A percentile compares a stretch with the other conserved stretches of the same genome.
phyloP scores from a whole-genome alignment of 345 rosid genomes.

The Lumnitzera littorea region DNA sequence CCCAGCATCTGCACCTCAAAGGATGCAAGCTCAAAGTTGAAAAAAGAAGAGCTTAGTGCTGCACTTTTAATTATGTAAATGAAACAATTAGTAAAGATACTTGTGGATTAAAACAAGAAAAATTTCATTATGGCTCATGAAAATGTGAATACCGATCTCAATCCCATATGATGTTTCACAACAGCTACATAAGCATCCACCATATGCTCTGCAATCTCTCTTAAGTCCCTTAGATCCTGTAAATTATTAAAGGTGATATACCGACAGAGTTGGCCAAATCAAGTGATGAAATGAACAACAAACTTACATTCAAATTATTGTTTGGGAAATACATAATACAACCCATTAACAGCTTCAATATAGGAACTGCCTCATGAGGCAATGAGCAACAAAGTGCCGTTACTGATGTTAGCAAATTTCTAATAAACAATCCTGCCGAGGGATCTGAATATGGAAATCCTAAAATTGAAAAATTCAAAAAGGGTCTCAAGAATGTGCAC shows the following conservation, averaged over 20 bases:
- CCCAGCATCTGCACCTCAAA: too few relatives aligned
- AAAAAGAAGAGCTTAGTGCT: too few relatives aligned
- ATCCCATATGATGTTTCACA: slow-evolving; percentile 44
- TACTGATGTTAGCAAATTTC: slow-evolving; percentile 58
- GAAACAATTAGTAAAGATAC: neutral
- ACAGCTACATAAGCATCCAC: slow-evolving; percentile 60
- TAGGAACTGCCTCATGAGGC: slow-evolving; percentile 48
- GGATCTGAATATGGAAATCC: slow-evolving; percentile 39
- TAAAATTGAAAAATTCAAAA: slow-evolving; percentile 47
- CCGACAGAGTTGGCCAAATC: slow-evolving; percentile 6
- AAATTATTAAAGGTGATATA: slow-evolving; percentile 13
- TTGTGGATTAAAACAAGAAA: neutral
- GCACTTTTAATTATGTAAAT: too few relatives aligned
- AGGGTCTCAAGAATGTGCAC: slow-evolving; percentile 74
- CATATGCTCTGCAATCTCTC: slow-evolving; percentile 34
- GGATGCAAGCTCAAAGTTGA: too few relatives aligned
- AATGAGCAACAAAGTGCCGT: slow-evolving; percentile 69
- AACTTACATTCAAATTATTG: slow-evolving; percentile 44
- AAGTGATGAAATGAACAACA: slow-evolving; percentile 1
- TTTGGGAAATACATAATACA: slow-evolving; percentile 46
- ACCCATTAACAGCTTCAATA: slow-evolving; percentile 50
- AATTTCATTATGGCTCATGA: neutral
- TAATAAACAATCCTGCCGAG: slow-evolving; percentile 34
- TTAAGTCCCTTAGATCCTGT: slow-evolving; percentile 54
- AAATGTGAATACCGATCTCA: slow-evolving; percentile 33